phyloP scores from a whole-genome alignment of 2,329 filamentous ascomycete species.

The Exserohilum turcica region DNA sequence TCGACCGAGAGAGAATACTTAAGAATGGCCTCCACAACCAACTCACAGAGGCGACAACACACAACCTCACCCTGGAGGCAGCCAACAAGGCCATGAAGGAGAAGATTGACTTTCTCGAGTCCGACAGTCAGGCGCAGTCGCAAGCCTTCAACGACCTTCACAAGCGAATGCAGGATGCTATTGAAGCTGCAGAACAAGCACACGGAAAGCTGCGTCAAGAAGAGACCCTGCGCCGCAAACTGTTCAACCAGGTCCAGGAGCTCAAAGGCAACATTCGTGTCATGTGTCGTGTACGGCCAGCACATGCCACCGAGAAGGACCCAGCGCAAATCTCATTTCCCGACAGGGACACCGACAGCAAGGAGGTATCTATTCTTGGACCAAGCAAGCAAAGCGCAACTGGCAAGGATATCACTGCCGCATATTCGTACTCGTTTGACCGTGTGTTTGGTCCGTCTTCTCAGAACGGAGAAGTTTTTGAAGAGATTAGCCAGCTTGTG shows the following conservation, averaged over 20 bases:
- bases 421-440: constrained; percentile 87
- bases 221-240: constrained; percentile 84
- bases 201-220: constrained; percentile 86
- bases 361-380: constrained; percentile 82
- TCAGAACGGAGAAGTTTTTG: constrained; percentile 86
- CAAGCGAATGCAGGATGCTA: constrained; percentile 76
- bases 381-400: constrained; percentile 83
- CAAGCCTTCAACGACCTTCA: constrained; percentile 84
- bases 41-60: constrained; percentile 48
- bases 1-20: constrained; percentile 64
- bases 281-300: constrained; percentile 91
- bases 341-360: constrained; percentile 77
- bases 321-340: constrained; percentile 79
- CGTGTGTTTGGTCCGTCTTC: constrained; percentile 82
- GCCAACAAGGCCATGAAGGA: constrained; percentile 76
- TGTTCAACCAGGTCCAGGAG: constrained; percentile 98
- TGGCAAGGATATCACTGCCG: constrained; percentile 75
- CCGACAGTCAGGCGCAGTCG: constrained; percentile 85
- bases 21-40: constrained; percentile 64
- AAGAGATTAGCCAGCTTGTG: constrained; percentile 94
- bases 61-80: constrained; percentile 67
- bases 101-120: constrained; percentile 87
- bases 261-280: constrained; percentile 98
- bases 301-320: constrained; percentile 63
- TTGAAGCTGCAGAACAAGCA: constrained; percentile 70